These are phyloP conservation scores for Medicago truncatula DNA, from an alignment of 306 rosid genomes.

Conservation along the genomic window DNA sequence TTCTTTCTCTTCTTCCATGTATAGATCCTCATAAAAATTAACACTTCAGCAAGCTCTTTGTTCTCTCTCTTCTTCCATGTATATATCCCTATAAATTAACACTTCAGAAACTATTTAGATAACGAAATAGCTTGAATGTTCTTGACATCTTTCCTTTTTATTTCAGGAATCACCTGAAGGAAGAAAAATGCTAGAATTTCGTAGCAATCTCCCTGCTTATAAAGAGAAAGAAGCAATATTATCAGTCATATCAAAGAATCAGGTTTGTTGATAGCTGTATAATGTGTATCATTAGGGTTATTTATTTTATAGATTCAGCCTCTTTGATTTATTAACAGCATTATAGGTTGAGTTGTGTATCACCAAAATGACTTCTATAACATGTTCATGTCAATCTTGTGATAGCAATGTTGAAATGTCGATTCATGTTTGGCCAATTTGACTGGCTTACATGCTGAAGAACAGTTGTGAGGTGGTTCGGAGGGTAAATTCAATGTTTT, in stretches of 20 bases:
- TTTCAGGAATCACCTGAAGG: constrained; percentile 84
- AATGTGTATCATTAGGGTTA: constrained; percentile 24
- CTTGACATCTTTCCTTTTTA: constrained; percentile 37
- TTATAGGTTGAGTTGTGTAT: constrained; percentile 23
- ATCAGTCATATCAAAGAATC: constrained; percentile 70
- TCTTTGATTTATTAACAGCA: constrained; percentile 24
- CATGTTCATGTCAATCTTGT: constrained; percentile 24
- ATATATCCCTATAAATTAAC: neutral
- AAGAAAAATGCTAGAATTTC: constrained; percentile 74
- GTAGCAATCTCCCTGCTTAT: constrained; percentile 85
- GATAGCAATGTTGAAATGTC: constrained; percentile 19
- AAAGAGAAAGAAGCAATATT: constrained; percentile 80
- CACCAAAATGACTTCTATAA: neutral
- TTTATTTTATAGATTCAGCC: constrained; percentile 31
- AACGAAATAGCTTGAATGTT: constrained; percentile 39
- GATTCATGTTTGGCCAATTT: constrained; percentile 22
- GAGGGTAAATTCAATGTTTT: constrained; percentile 25
- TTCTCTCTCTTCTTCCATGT: neutral
- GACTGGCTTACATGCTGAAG: constrained; percentile 15
- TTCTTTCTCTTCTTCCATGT: neutral
- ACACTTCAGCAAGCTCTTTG: neutral
- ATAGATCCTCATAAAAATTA: neutral
- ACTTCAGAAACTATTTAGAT: constrained; percentile 26
- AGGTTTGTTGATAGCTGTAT: constrained; percentile 56
- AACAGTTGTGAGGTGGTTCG: constrained; percentile 20